A percentile compares a stretch with the other conserved stretches of the same genome.
Evolutionary conservation across 768 basidiomycete genomes (phyloP).

Genomic region (Pholiota molesta): DNA sequence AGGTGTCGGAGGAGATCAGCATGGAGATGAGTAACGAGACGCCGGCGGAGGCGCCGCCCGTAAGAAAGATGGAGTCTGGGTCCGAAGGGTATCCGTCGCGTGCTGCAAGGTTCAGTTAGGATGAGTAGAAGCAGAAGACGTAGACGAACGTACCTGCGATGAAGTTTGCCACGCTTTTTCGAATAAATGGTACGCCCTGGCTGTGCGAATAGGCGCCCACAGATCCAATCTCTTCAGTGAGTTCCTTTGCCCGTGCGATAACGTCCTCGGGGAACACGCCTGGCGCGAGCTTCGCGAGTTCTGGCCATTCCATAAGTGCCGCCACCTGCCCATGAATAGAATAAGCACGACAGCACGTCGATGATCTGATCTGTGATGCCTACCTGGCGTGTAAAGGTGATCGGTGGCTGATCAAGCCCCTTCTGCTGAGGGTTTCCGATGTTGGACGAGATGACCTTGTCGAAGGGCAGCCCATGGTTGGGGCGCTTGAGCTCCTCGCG

Average conservation of each 20-base stretch:
- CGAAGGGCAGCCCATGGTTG: conserved; percentile 74
- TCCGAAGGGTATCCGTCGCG: conserved; percentile 88
- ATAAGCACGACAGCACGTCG: not conserved
- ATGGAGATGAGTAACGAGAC: conserved; percentile 89
- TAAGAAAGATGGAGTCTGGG: conserved; percentile 90
- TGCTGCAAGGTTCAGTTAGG: conserved; percentile 43
- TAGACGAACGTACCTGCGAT: conserved; percentile 64
- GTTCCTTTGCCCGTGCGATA: conserved; percentile 76
- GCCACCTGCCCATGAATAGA: conserved; percentile 79
- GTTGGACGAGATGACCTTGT: conserved; percentile 89
- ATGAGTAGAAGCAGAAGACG: not conserved
- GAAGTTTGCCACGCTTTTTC: conserved; percentile 86
- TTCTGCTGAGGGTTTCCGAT: conserved; percentile 98
- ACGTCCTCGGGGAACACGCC: conserved; percentile 86
- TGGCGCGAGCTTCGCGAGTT: conserved; percentile 74
- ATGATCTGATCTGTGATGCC: conserved; percentile 22
- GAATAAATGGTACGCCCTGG: conserved; percentile 89
- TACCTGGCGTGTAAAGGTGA: conserved; percentile 93
- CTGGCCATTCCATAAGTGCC: conserved; percentile 91
- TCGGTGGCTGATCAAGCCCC: conserved; percentile 89
- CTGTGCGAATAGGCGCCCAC: conserved; percentile 96
- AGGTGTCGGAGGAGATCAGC: conserved; percentile 67
- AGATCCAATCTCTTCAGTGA: conserved; percentile 86
- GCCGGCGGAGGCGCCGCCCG: conserved; percentile 91
- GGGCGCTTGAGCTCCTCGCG: conserved; percentile 67